Evolutionary conservation across 1,284 basidiomycete genomes (phyloP).

Genomic region (Pyrrhoderma lamaoense): DNA sequence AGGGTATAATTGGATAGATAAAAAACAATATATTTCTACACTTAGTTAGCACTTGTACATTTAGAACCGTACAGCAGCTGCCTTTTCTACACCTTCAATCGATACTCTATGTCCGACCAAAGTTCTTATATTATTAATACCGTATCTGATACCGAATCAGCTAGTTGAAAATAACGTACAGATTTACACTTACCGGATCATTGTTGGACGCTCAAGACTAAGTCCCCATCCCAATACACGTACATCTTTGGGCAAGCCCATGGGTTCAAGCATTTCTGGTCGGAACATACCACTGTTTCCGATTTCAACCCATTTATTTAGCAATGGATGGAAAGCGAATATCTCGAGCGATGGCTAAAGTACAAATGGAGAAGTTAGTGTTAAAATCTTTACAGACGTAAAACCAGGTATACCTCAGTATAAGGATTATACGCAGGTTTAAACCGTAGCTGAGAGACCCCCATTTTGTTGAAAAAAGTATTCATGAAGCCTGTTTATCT

Average conservation of each 20-base stretch:
- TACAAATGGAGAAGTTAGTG: slow-evolving; percentile 3
- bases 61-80: slow-evolving; percentile 85
- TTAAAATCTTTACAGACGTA: slow-evolving; percentile 7
- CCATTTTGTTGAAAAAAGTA: slow-evolving; percentile 98
- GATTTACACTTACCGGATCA: slow-evolving; percentile 81
- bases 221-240: slow-evolving; percentile 98
- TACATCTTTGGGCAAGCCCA: slow-evolving; percentile 97
- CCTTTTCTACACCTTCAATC: slow-evolving; percentile 82
- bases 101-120: slow-evolving; percentile 97
- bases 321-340: slow-evolving; percentile 94
- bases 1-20: not conserved
- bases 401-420: slow-evolving; percentile 63
- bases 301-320: slow-evolving; percentile 95
- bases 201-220: slow-evolving; percentile 93
- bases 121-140: slow-evolving; percentile 94
- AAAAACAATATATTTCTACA: not conserved
- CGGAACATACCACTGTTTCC: slow-evolving; percentile 98
- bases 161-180: not conserved
- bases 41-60: not conserved
- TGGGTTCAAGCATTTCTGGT: slow-evolving; percentile 98
- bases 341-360: slow-evolving; percentile 94
- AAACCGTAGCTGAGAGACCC: slow-evolving; percentile 88
- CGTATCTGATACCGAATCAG: too few relatives aligned
- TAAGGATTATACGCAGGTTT: slow-evolving; percentile 98
- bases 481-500: slow-evolving; percentile 81